A percentile compares a stretch with the other conserved stretches of the same genome.
Conservation (phyloP, 805 yeast species). For the Suhomyces pyralidae region DNA sequence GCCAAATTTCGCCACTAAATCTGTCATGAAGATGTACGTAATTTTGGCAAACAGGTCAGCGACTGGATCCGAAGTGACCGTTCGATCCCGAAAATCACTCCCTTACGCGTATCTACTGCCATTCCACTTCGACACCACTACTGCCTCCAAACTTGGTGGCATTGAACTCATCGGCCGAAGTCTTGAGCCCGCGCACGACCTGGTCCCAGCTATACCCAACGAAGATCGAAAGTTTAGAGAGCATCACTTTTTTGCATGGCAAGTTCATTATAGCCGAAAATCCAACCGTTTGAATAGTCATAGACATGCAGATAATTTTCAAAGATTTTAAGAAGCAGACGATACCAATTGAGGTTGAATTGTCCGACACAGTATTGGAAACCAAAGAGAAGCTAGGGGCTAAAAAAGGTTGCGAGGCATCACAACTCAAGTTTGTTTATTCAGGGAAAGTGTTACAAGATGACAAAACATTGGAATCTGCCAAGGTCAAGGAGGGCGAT, state of each 20-base stretch:
- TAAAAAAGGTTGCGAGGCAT: conserved; percentile 62
- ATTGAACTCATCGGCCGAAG: not conserved
- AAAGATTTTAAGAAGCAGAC: conserved; percentile 93
- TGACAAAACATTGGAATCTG: conserved; percentile 66
- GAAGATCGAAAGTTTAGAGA: not conserved
- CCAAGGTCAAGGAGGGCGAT: conserved; percentile 79
- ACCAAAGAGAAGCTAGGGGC: conserved; percentile 72
- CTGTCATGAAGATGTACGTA: not conserved
- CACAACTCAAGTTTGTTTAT: conserved; percentile 83
- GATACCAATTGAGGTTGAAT: conserved; percentile 74
- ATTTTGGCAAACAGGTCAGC: not conserved
- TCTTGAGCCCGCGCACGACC: not conserved
- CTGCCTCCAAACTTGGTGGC: not conserved
- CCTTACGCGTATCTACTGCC: not conserved
- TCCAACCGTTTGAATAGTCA: not conserved
- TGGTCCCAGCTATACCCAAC: not conserved
- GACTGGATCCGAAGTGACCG: not conserved
- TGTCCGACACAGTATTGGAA: conserved; percentile 59
- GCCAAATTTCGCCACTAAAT: not conserved
- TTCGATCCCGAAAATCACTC: not conserved
- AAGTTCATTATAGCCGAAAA: not conserved
- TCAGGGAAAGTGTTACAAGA: conserved; percentile 90
- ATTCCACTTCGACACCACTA: not conserved
- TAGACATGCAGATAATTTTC: conserved; percentile 69
- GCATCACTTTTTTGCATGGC: not conserved